Percentiles rank a stretch among this genome's conserved stretches.
These are phyloP conservation scores for Mortierella sp. DNA, from an alignment of 371 early-diverging fungal species.

Conservation along the genomic window DNA sequence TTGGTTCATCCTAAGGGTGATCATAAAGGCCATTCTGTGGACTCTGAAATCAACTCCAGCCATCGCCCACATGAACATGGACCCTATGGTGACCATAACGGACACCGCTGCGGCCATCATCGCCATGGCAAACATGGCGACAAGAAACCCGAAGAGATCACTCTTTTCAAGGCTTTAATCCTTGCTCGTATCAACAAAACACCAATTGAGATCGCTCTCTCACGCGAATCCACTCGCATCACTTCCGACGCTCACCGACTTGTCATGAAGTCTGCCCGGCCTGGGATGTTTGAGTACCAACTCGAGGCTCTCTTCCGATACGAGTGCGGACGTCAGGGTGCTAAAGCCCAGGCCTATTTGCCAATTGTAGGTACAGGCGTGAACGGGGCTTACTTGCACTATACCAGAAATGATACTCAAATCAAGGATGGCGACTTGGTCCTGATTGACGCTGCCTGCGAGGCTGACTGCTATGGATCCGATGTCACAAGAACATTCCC, in stretches of 20 bases:
- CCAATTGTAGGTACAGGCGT: constrained; percentile 74
- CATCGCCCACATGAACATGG: constrained; percentile 36
- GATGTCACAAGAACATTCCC: constrained; percentile 95
- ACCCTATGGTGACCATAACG: constrained; percentile 44
- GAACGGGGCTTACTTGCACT: constrained; percentile 70
- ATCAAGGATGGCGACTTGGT: constrained; percentile 72
- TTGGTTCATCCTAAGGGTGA: constrained; percentile 12
- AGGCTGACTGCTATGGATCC: constrained; percentile 83
- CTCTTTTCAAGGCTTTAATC: constrained; percentile 57
- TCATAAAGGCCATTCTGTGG: background rate
- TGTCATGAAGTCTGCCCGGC: constrained; percentile 59
- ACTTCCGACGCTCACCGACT: constrained; percentile 67
- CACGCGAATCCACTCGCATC: constrained; percentile 58
- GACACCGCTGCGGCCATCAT: constrained; percentile 27
- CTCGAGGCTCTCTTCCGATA: constrained; percentile 70
- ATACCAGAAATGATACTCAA: constrained; percentile 62
- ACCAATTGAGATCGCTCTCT: constrained; percentile 63
- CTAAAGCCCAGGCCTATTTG: constrained; percentile 64
- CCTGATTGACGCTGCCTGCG: constrained; percentile 92
- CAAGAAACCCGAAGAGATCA: constrained; percentile 14
- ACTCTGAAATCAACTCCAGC: background rate
- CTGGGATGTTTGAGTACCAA: constrained; percentile 67
- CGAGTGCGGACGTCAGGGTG: constrained; percentile 63
- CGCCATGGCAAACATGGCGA: constrained; percentile 1
- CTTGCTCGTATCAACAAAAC: constrained; percentile 68